A percentile compares a stretch with the other conserved stretches of the same genome.
These are phyloP conservation scores for Amphichorda felina DNA, from an alignment of 2,329 filamentous ascomycete genomes.

Conservation along the genomic window DNA sequence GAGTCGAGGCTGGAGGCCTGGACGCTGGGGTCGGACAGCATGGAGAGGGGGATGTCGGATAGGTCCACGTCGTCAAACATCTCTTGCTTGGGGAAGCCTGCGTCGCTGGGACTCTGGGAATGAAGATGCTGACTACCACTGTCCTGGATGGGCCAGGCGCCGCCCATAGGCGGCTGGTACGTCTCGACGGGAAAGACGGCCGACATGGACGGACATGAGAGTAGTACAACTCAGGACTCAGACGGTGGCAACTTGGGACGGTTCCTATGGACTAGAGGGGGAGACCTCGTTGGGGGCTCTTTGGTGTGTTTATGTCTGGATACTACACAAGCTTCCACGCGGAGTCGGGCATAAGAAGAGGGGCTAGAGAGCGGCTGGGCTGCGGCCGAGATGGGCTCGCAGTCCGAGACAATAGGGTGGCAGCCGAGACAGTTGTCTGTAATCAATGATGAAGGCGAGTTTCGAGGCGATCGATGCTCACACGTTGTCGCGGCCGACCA, in stretches of 20 bases:
- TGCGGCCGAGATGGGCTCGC: not conserved
- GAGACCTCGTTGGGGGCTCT: too few species aligned
- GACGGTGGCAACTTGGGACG: too few species aligned
- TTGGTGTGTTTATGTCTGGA: too few species aligned
- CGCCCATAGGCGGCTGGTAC: not conserved
- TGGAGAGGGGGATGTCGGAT: not conserved
- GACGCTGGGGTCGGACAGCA: not conserved
- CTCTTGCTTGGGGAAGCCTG: not conserved
- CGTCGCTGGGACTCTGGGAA: not conserved
- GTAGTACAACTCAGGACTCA: too few species aligned
- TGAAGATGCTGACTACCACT: not conserved
- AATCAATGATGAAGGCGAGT: too few species aligned
- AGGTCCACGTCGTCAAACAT: constrained; percentile 1
- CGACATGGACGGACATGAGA: not conserved
- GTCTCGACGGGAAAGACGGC: not conserved
- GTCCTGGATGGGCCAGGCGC: not conserved
- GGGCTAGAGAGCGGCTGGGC: too few species aligned
- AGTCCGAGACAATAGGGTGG: not conserved
- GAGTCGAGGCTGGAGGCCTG: not conserved
- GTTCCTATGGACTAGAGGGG: too few species aligned
- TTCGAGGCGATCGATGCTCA: too few species aligned
- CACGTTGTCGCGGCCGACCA: too few species aligned
- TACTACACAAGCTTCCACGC: not conserved
- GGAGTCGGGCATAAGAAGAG: not conserved
- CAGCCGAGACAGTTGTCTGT: not conserved